Percentiles rank a stretch among this genome's conserved stretches.
These are phyloP conservation scores for Astragalus membranaceus DNA, from an alignment of 306 rosid species.

Conservation along the genomic window DNA sequence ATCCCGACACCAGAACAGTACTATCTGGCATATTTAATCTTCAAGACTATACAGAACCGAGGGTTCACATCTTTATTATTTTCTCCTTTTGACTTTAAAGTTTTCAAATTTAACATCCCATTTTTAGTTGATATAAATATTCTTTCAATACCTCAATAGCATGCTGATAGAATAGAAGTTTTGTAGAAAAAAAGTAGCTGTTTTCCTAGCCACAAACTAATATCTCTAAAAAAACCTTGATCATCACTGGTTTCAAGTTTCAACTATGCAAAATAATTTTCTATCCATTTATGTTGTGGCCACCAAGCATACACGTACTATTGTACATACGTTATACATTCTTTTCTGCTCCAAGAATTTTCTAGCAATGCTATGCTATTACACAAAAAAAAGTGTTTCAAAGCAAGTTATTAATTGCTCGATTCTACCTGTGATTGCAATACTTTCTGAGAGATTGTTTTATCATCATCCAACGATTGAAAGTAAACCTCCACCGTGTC, in stretches of 20 bases:
- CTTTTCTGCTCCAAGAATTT: background rate
- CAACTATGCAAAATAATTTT: background rate
- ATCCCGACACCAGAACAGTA: too few species aligned
- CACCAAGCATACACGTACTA: background rate
- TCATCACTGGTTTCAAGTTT: background rate
- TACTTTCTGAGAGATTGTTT: conserved; percentile 53
- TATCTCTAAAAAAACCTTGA: background rate
- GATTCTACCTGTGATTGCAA: conserved; percentile 71
- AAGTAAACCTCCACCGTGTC: conserved; percentile 88
- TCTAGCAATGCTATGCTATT: background rate
- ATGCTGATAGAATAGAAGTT: background rate
- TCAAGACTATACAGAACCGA: too few species aligned
- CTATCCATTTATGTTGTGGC: background rate
- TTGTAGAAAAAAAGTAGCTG: background rate
- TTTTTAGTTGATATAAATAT: too few species aligned
- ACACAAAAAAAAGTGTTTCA: background rate
- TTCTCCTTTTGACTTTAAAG: too few species aligned
- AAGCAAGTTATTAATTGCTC: background rate
- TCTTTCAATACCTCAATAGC: background rate
- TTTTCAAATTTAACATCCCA: too few species aligned
- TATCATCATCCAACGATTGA: conserved; percentile 57
- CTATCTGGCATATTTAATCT: too few species aligned
- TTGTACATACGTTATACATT: background rate
- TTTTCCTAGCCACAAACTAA: background rate
- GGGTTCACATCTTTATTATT: too few species aligned